Base-by-base conservation (phyloP, 495 filamentous ascomycete genomes). In the Cercophora newfieldiana region DNA sequence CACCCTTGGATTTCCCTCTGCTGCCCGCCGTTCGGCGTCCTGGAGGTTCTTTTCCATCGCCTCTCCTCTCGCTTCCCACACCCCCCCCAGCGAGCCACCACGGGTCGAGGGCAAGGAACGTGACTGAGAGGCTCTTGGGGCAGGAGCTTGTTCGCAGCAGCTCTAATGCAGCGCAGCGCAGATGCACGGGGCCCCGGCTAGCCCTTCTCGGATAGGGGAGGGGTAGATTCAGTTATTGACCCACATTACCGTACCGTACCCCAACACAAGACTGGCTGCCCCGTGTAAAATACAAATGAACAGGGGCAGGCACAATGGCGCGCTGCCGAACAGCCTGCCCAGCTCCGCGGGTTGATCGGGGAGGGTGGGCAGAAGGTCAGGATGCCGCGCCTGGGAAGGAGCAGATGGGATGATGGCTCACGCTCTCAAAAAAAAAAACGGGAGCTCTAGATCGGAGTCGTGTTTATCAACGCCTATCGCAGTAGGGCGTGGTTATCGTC, bases 91-190 rank as follows among this genome's bases (percentile, higher is more conserved):
- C 7, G 54, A 57, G 50, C 50, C 50, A 26, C 24, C 3, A 10
- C 26, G 7, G 21, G 26, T 7, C 26, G 18, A 22, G 54, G 25
- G 54, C 25, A 57, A n/a, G 37, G 37, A 44, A 57, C 54, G 54
- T 57, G 54, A 53, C 50, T 53, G 54, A 57, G 54, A 57, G 54
- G 54, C 54, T 57, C 54, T 57, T 28, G 54, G 54, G 50, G 37
- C 50, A 3, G n/a, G 54, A 57, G 54, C 54, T 57, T 57, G 54
- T 57, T 57, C 54, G 54, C 54, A 57, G 54, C 54, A 26, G 54
- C 54, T 29, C n/a, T n/a, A n/a, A n/a, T n/a, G 54, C 25, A 6
- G 26, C 22, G 54, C 54, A 29, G 16, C 21, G 18, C 26, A 26
- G 21, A 57, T 30, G 54, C 28, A 26, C 54, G 54, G 54, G 54